phyloP scores from a whole-genome alignment of 495 filamentous ascomycete genomes.

The Cercophora scortea region DNA sequence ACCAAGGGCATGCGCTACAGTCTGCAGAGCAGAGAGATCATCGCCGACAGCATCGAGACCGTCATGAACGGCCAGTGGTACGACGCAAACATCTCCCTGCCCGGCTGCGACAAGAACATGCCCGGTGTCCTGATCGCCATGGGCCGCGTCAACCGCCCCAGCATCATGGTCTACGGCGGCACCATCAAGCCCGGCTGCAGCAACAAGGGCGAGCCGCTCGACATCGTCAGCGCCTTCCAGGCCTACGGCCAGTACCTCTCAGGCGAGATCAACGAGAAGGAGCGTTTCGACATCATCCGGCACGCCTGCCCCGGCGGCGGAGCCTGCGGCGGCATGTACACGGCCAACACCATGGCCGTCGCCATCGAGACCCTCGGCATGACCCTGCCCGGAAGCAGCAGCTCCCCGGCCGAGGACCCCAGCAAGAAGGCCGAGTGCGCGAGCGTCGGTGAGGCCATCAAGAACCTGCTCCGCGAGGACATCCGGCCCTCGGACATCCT shows the following conservation, averaged over 20 bases:
- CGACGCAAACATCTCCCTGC: slow-evolving; percentile 94
- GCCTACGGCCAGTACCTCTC: slow-evolving; percentile 92
- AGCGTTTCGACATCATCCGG: slow-evolving; percentile 89
- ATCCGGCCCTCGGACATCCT: slow-evolving; percentile 85
- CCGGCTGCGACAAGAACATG: slow-evolving; percentile 99
- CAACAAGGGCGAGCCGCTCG: slow-evolving; percentile 68
- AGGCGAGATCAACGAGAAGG: slow-evolving; percentile 83
- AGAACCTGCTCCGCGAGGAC: slow-evolving; percentile 76
- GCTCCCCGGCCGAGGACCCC: slow-evolving; percentile 80
- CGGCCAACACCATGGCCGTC: slow-evolving; percentile 96
- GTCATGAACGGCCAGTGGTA: slow-evolving; percentile 99
- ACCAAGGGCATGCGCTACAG: slow-evolving; percentile 89
- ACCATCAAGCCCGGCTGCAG: slow-evolving; percentile 88
- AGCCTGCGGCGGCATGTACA: slow-evolving; percentile 99
- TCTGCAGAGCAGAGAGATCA: slow-evolving; percentile 88
- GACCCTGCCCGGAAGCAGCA: slow-evolving; percentile 88
- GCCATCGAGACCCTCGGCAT: slow-evolving; percentile 97
- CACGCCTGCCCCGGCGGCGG: slow-evolving; percentile 89
- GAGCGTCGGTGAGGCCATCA: slow-evolving; percentile 77
- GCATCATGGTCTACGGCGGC: slow-evolving; percentile 95
- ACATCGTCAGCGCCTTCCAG: slow-evolving; percentile 96
- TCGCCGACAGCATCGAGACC: slow-evolving; percentile 96
- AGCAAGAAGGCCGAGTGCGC: slow-evolving; percentile 83
- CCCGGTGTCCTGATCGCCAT: slow-evolving; percentile 97
- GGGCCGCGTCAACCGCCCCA: slow-evolving; percentile 89